Conservation (phyloP, 1,284 basidiomycete genomes). For the Puccinia triticina region DNA sequence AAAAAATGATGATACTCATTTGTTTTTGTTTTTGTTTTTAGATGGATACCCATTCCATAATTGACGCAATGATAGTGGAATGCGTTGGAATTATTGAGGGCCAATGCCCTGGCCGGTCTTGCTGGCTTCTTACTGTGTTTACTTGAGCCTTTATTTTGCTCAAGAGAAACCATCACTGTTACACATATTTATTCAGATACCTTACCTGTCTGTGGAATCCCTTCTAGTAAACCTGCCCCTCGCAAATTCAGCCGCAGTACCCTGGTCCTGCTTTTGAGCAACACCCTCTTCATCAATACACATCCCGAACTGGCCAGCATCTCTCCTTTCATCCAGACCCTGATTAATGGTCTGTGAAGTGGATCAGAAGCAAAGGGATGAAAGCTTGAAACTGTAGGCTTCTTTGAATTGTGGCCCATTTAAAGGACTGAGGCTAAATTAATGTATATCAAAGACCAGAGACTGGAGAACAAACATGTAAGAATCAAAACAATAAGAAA, state of each 20-base stretch:
- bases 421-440: no score
- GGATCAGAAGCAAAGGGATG: not conserved
- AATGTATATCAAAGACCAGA: no score
- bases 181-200: not conserved
- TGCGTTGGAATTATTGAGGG: no score
- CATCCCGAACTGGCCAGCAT: not conserved
- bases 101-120: not conserved
- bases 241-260: not conserved
- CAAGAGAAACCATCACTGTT: no score
- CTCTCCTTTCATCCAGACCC: conserved; percentile 3
- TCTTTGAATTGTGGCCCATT: not conserved
- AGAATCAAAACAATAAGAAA: no score
- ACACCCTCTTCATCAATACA: not conserved
- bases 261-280: not conserved
- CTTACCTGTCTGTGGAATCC: not conserved
- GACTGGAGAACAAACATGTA: no score
- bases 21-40: no score
- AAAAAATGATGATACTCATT: no score
- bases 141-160: not conserved
- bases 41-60: no score
- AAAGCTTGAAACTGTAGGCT: not conserved
- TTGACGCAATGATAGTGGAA: no score
- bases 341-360: not conserved
- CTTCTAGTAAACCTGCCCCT: not conserved
- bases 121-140: not conserved